Conservation (phyloP, 2,329 filamentous ascomycete species). For the Neobulgaria alba region DNA sequence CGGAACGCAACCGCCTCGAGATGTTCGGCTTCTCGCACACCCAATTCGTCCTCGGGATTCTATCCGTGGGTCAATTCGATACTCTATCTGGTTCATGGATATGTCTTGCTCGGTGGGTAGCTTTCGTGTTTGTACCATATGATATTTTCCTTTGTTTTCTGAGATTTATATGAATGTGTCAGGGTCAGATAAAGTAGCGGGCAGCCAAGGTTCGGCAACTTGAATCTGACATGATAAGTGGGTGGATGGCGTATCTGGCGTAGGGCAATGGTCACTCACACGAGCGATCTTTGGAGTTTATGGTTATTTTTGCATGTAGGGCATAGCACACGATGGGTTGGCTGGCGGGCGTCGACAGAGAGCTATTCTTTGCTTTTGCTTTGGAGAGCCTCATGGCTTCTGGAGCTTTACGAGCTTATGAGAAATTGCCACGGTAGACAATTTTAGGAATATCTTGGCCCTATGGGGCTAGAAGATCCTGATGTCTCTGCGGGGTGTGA, state of each 20-base stretch:
- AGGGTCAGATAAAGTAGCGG: conserved; percentile 23
- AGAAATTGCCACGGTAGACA: too few relatives aligned
- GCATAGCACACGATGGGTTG: conserved; percentile 20
- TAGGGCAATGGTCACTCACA: conserved; percentile 20
- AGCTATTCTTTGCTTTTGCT: conserved; percentile 19
- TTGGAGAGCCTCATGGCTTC: conserved; percentile 9
- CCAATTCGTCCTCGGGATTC: conserved; percentile 10
- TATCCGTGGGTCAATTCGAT: conserved; percentile 9
- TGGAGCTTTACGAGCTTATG: too few relatives aligned
- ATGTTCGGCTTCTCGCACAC: conserved; percentile 17
- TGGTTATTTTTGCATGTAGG: conserved; percentile 21
- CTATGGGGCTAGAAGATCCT: conserved; percentile 11
- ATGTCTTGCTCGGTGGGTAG: conserved; percentile 13
- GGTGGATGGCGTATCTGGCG: conserved; percentile 24
- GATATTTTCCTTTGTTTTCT: conserved; percentile 23
- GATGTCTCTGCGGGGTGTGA: conserved; percentile 9
- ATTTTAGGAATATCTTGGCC: conserved; percentile 9
- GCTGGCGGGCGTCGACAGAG: conserved; percentile 19
- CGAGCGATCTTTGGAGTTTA: conserved; percentile 20
- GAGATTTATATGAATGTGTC: conserved; percentile 14
- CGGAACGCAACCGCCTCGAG: conserved; percentile 15
- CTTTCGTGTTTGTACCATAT: conserved; percentile 29
- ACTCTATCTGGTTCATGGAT: conserved; percentile 11
- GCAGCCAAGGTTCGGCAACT: conserved; percentile 28
- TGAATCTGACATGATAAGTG: conserved; percentile 27